Percentiles rank a stretch among this genome's conserved stretches.
These are phyloP conservation scores for Coniochaeta ligniaria DNA, from an alignment of 2,329 filamentous ascomycete species.

Conservation along the genomic window DNA sequence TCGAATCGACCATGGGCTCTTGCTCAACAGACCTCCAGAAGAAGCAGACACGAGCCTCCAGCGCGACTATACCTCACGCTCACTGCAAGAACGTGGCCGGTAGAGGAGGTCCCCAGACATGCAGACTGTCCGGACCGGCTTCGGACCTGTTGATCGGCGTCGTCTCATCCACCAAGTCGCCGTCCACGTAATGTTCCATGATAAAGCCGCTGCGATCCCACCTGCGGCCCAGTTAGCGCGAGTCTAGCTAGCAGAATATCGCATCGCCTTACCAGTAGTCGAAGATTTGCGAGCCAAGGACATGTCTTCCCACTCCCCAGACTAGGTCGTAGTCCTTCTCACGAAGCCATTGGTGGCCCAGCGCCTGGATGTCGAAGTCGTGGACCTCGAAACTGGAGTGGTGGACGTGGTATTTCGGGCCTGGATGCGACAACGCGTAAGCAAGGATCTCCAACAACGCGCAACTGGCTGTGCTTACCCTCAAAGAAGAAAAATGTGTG, in stretches of 20 bases:
- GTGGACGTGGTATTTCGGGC: slow-evolving; percentile 35
- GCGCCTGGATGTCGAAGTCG: slow-evolving; percentile 52
- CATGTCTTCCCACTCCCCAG: slow-evolving; percentile 57
- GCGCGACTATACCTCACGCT: neutral
- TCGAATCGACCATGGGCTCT: too few relatives aligned
- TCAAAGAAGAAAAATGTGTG: slow-evolving; percentile 41
- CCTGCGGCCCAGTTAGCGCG: slow-evolving; percentile 20
- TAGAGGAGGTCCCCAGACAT: slow-evolving; percentile 7
- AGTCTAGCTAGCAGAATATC: neutral
- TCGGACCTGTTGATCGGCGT: slow-evolving; percentile 23
- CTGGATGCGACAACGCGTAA: neutral
- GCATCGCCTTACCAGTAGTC: slow-evolving; percentile 39
- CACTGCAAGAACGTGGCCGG: neutral
- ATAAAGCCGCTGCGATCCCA: slow-evolving; percentile 45
- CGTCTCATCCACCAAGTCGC: slow-evolving; percentile 49
- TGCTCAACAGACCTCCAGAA: too few relatives aligned
- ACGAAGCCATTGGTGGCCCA: slow-evolving; percentile 52
- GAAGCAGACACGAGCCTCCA: neutral
- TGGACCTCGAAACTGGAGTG: slow-evolving; percentile 51
- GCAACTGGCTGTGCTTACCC: neutral
- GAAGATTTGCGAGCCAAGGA: slow-evolving; percentile 54
- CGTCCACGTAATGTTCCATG: slow-evolving; percentile 55
- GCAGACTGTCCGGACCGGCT: slow-evolving; percentile 8
- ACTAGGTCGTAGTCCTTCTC: slow-evolving; percentile 43
- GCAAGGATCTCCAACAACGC: neutral